Evolutionary conservation across 768 basidiomycete species (phyloP).

Genomic region (Porpolomopsis calyptriformis): DNA sequence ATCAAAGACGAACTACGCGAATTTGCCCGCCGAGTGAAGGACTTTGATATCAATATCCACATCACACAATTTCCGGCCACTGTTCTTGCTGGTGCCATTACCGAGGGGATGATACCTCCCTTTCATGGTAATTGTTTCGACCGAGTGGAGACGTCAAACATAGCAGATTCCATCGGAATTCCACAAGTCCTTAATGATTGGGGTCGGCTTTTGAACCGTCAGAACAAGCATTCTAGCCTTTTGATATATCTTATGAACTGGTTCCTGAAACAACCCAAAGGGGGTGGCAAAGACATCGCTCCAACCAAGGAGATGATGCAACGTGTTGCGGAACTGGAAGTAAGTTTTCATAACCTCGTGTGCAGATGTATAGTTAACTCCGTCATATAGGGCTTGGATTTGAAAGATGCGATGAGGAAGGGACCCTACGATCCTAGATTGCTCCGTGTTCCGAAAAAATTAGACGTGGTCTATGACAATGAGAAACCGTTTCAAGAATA

Average conservation of each 20-base stretch:
- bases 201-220: constrained; percentile 20
- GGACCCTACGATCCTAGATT: not conserved
- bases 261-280: constrained; percentile 12
- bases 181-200: constrained; percentile 19
- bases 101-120: constrained; percentile 13
- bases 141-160: constrained; percentile 21
- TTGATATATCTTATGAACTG: constrained; percentile 23
- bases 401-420: not conserved
- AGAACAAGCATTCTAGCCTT: constrained; percentile 18
- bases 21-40: constrained; percentile 21
- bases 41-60: constrained; percentile 19
- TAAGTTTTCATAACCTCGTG: not conserved
- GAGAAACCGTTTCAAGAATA: constrained; percentile 16
- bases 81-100: constrained; percentile 21
- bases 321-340: not conserved
- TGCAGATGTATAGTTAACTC: not conserved
- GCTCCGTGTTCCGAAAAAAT: constrained; percentile 14
- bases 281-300: constrained; percentile 10
- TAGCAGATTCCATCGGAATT: constrained; percentile 17
- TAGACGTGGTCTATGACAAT: constrained; percentile 13
- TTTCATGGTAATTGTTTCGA: constrained; percentile 22
- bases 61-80: constrained; percentile 25
- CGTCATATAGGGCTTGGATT: not conserved
- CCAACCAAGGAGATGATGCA: constrained; percentile 7
- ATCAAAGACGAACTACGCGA: constrained; percentile 21